Evolutionary conservation across 768 basidiomycete genomes (phyloP).

Genomic region (Trametes cubensis): DNA sequence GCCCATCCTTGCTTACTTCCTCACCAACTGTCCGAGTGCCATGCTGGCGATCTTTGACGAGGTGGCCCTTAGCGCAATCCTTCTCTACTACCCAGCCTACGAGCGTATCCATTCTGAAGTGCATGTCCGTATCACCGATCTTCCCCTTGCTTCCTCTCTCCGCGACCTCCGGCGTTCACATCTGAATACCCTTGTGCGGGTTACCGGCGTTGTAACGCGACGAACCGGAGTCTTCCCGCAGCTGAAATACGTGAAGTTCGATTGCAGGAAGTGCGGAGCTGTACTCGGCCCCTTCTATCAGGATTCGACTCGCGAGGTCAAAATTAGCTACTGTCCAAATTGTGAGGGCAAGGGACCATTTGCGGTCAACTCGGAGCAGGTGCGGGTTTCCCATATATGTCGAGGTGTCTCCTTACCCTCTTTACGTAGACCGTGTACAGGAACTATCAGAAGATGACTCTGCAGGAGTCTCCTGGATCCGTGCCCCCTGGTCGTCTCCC

Average conservation of each 20-base stretch:
- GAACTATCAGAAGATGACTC: slow-evolving; percentile 98
- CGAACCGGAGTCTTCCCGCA: slow-evolving; percentile 98
- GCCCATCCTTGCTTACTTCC: slow-evolving; percentile 95
- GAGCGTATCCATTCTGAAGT: slow-evolving; percentile 97
- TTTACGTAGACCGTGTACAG: slow-evolving; percentile 86
- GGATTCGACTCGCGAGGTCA: slow-evolving; percentile 92
- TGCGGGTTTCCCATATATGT: slow-evolving; percentile 33
- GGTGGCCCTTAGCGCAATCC: slow-evolving; percentile 90
- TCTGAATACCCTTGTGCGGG: slow-evolving; percentile 93
- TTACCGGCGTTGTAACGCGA: slow-evolving; percentile 94
- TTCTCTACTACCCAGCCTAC: slow-evolving; percentile 95
- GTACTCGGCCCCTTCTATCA: slow-evolving; percentile 97
- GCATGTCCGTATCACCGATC: slow-evolving; percentile 94
- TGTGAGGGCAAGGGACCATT: slow-evolving; percentile 97
- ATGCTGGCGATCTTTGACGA: slow-evolving; percentile 96
- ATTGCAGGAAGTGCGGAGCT: slow-evolving; percentile 93
- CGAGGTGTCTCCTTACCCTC: slow-evolving; percentile 1
- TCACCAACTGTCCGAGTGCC: slow-evolving; percentile 90
- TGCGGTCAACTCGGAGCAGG: slow-evolving; percentile 94
- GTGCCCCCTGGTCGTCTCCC: slow-evolving; percentile 98
- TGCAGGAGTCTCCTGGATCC: slow-evolving; percentile 97
- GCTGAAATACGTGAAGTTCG: slow-evolving; percentile 98
- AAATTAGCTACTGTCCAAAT: slow-evolving; percentile 90
- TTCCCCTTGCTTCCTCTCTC: slow-evolving; percentile 86
- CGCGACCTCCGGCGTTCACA: slow-evolving; percentile 92